Base-by-base conservation (phyloP, 73 alveolate species). In the Paraurostyla sp. region DNA sequence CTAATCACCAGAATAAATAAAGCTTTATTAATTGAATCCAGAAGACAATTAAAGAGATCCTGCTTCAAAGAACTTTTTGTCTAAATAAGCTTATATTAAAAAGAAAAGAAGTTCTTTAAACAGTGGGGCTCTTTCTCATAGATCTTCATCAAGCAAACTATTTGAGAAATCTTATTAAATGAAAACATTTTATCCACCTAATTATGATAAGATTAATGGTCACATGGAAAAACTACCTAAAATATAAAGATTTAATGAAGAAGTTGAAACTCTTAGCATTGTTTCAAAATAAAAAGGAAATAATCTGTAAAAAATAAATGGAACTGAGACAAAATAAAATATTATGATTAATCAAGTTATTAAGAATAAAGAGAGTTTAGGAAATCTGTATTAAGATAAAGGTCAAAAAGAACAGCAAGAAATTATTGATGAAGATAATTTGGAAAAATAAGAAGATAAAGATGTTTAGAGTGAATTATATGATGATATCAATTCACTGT, bases 401-500 rank as follows among this genome's bases (percentile, higher is more conserved):
- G n/a, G n/a, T n/a, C n/a, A n/a, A n/a, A n/a, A n/a, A n/a, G n/a
- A n/a, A n/a, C n/a, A n/a, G n/a, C n/a, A n/a, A n/a, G n/a, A n/a
- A n/a, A n/a, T n/a, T n/a, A n/a, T n/a, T n/a, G 38, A 71, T 40
- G 65, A 23, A 38, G 9, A 27, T 13, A 4, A 27, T 9, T 9
- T 38, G 11, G 13, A 23, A 25, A n/a, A 43, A 18, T 73, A 43
- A 22, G 87, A 75, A 6, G 75, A 75, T 46, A 48, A 46, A 30
- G 87, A 43, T 6, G 45, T 46, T 25, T 18, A 49, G 58, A 49
- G 73, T 25, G 87, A 75, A 48, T 48, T 75, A 40, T 49, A 48
- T 46, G 87, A 75, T 50, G 87, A 75, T 6, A 75, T 75, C 29
- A 75, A 75, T 33, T 75, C 87, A 75, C 76, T 75, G 25, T 75